Evolutionary conservation across 306 rosid species (phyloP), one percentile per base, ranked within the genome.

Genomic region (Quercus dentata): DNA sequence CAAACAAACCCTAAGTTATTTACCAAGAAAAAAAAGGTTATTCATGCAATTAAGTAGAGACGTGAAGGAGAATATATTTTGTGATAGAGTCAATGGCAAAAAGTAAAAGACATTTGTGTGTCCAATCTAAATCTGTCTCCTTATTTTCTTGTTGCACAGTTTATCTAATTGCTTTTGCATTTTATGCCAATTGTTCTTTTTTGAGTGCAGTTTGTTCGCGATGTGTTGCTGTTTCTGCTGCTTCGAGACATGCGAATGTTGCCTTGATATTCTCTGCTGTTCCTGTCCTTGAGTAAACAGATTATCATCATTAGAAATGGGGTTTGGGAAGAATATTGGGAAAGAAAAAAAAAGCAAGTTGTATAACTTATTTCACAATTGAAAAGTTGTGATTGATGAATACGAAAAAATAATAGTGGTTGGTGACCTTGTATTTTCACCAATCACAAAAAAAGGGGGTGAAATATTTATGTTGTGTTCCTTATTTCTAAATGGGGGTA

Each of bases 161-260:
- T 30, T 31, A n/a, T 56, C 1, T 41, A 25, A 4, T 56, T 21
- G 3, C n/a, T 49, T 9, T 5, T 15, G 27, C 3, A 3, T 2
- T 7, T 25, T 13, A 28, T 70, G 5, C 10, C 18, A 15, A 14
- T 72, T 23, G 18, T 46, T 55, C 41, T 3, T 44, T 55, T 10
- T 15, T 41, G 6, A 6, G 2, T 58, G 80, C 83, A 71, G 83
- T 72, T 23, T 85, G 75, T 85, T 81, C 46, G 63, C 83, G 1
- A 5, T 65, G 75, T 81, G 79, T 35, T 78, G 86, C 71, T 82
- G 86, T 64, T 85, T 78, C 71, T 79, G 77, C 79, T 85, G 82
- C 57, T 78, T 21, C 30, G 86, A 81, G 77, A 78, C 81, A 57
- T 85, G 84, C 15, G 83, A 75, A 31, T 82, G 86, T 28, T 85